phyloP scores from a whole-genome alignment of 2,329 filamentous ascomycete genomes.

The Sclerotinia glacialis region DNA sequence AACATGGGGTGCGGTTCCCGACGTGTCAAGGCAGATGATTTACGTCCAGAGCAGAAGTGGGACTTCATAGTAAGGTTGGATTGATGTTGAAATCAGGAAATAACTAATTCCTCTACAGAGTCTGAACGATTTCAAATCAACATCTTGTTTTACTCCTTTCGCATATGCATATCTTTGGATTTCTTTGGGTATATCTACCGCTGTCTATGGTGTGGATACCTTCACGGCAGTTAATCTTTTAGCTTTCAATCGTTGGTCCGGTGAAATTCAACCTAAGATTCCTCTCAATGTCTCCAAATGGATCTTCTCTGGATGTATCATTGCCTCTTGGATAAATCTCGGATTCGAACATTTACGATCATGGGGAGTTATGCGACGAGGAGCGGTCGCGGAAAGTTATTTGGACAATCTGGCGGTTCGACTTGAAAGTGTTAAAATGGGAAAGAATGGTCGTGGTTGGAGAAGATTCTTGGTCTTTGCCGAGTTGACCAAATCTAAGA shows the following conservation, averaged over 20 bases:
- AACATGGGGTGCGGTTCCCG: slow-evolving; percentile 65
- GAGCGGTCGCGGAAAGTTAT: slow-evolving; percentile 87
- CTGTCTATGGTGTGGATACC: slow-evolving; percentile 85
- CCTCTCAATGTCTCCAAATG: slow-evolving; percentile 79
- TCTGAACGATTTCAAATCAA: slow-evolving; percentile 77
- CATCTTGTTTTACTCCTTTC: slow-evolving; percentile 70
- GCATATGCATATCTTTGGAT: slow-evolving; percentile 86
- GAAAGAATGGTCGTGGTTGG: slow-evolving; percentile 70
- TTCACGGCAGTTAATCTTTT: slow-evolving; percentile 92
- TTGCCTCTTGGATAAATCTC: slow-evolving; percentile 82
- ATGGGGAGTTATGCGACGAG: slow-evolving; percentile 74
- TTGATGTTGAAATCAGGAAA: background rate
- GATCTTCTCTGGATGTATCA: slow-evolving; percentile 92
- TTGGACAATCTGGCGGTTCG: slow-evolving; percentile 83
- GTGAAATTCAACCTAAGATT: slow-evolving; percentile 75
- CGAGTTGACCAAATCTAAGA: slow-evolving; percentile 67
- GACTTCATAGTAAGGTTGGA: slow-evolving; percentile 72
- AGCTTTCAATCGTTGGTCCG: slow-evolving; percentile 85
- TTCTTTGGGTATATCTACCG: slow-evolving; percentile 72
- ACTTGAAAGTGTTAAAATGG: slow-evolving; percentile 76
- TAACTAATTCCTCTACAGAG: slow-evolving; percentile 43
- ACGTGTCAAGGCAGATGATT: slow-evolving; percentile 59
- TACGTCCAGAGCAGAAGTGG: slow-evolving; percentile 87
- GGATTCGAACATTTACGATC: slow-evolving; percentile 78
- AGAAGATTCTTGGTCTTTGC: slow-evolving; percentile 75